Evolutionary conservation across 306 rosid genomes (phyloP).

Genomic region (Trifolium subterraneum): DNA sequence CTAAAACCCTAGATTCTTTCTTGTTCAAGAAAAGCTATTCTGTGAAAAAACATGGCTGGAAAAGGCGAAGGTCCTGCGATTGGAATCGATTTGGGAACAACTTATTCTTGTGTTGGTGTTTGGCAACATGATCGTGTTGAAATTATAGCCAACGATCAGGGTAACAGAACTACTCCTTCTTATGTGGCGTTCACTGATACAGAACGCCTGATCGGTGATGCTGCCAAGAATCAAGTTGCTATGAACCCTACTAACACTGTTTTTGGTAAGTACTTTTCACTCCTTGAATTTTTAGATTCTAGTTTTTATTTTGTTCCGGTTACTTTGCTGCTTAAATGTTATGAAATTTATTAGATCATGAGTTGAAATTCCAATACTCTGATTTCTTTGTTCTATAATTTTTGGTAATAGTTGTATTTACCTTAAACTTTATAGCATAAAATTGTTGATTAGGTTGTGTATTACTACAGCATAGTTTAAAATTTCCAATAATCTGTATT

Average conservation of each 20-base stretch:
- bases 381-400: background rate
- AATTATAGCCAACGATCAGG: slow-evolving; percentile 65
- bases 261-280: slow-evolving; percentile 44
- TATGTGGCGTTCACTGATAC: slow-evolving; percentile 64
- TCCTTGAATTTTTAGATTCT: background rate
- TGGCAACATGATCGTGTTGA: slow-evolving; percentile 69
- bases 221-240: slow-evolving; percentile 63
- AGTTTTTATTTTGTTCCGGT: background rate
- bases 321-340: background rate
- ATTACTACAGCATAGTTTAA: too few relatives aligned
- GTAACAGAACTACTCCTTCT: slow-evolving; percentile 64
- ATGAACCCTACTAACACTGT: slow-evolving; percentile 64
- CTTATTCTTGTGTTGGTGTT: slow-evolving; percentile 57
- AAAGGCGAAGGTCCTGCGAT: slow-evolving; percentile 64
- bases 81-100: slow-evolving; percentile 64
- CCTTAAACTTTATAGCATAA: too few relatives aligned
- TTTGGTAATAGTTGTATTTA: too few relatives aligned
- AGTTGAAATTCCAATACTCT: background rate
- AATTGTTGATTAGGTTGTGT: background rate
- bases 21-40: background rate
- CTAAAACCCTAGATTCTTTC: background rate
- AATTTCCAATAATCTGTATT: background rate
- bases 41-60: slow-evolving; percentile 47
- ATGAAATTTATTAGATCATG: background rate
- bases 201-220: slow-evolving; percentile 56